Percentiles rank a stretch among this genome's conserved stretches.
phyloP scores from a whole-genome alignment of 1,284 basidiomycete species.

The Sanghuangporus weigelae region DNA sequence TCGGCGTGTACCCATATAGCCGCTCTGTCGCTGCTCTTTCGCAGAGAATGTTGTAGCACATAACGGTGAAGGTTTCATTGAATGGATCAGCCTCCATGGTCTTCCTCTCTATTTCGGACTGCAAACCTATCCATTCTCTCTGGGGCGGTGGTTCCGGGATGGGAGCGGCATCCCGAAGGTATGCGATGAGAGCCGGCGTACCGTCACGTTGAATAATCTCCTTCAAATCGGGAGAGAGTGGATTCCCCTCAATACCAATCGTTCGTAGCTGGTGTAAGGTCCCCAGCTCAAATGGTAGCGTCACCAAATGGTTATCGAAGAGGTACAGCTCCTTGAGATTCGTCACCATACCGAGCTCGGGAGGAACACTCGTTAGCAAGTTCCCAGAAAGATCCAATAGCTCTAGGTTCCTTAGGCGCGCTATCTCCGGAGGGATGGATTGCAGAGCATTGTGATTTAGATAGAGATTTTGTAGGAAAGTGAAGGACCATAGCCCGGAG shows the following conservation, averaged over 20 bases:
- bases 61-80: slow-evolving; percentile 71
- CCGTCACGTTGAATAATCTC: slow-evolving; percentile 90
- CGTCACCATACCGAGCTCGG: slow-evolving; percentile 90
- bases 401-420: slow-evolving; percentile 82
- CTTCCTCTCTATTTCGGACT: slow-evolving; percentile 66
- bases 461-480: slow-evolving; percentile 90
- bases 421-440: slow-evolving; percentile 78
- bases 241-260: slow-evolving; percentile 95
- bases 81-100: slow-evolving; percentile 48
- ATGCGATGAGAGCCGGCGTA: slow-evolving; percentile 82
- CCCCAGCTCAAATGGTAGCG: slow-evolving; percentile 85
- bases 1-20: slow-evolving; percentile 95
- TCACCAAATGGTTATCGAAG: slow-evolving; percentile 90
- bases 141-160: slow-evolving; percentile 80
- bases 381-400: slow-evolving; percentile 93
- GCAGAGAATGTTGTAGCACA: slow-evolving; percentile 96
- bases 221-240: slow-evolving; percentile 75
- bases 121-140: slow-evolving; percentile 76
- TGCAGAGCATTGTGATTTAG: slow-evolving; percentile 95
- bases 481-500: slow-evolving; percentile 88
- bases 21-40: slow-evolving; percentile 86
- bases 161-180: slow-evolving; percentile 85
- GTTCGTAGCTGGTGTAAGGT: slow-evolving; percentile 91
- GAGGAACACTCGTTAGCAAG: slow-evolving; percentile 72
- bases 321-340: slow-evolving; percentile 89